A percentile compares a stretch with the other conserved stretches of the same genome.
These are phyloP conservation scores for Suhomyces anneliseae DNA, from an alignment of 1,139 yeast species.

Conservation along the genomic window DNA sequence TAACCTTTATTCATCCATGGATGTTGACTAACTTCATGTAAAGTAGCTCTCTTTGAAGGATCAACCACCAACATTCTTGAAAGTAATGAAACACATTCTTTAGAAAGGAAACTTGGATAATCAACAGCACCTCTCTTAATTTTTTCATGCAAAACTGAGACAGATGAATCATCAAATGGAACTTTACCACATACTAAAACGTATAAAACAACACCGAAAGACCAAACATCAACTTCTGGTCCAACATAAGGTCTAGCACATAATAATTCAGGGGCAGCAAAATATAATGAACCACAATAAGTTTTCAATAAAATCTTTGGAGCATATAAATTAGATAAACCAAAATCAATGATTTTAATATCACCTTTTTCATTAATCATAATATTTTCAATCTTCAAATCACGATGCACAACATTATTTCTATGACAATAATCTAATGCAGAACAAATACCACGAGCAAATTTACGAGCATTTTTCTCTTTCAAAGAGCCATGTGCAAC, in stretches of 20 bases:
- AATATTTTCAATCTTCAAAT: conserved; percentile 92
- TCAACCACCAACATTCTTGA: conserved; percentile 91
- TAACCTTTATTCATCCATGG: conserved; percentile 96
- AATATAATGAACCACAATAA: conserved; percentile 94
- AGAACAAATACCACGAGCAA: conserved; percentile 94
- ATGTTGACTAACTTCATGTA: conserved; percentile 78
- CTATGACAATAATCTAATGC: conserved; percentile 93
- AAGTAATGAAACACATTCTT: conserved; percentile 79
- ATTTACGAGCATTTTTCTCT: conserved; percentile 91
- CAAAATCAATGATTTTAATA: conserved; percentile 93
- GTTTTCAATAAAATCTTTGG: conserved; percentile 76
- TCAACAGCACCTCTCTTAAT: conserved; percentile 92
- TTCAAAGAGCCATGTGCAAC: conserved; percentile 94
- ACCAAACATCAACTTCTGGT: conserved; percentile 98
- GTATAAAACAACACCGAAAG: conserved; percentile 93
- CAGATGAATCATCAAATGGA: conserved; percentile 95
- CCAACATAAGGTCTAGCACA: conserved; percentile 92
- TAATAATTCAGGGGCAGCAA: conserved; percentile 96
- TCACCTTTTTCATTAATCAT: conserved; percentile 94
- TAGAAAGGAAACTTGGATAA: conserved; percentile 80
- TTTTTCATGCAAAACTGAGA: conserved; percentile 89
- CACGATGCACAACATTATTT: conserved; percentile 95
- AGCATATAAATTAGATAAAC: conserved; percentile 84
- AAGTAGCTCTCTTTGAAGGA: conserved; percentile 74
- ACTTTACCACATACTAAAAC: conserved; percentile 97